Evolutionary conservation across 2,329 filamentous ascomycete genomes (phyloP).

Genomic region (Fusarium pseudonygamai): DNA sequence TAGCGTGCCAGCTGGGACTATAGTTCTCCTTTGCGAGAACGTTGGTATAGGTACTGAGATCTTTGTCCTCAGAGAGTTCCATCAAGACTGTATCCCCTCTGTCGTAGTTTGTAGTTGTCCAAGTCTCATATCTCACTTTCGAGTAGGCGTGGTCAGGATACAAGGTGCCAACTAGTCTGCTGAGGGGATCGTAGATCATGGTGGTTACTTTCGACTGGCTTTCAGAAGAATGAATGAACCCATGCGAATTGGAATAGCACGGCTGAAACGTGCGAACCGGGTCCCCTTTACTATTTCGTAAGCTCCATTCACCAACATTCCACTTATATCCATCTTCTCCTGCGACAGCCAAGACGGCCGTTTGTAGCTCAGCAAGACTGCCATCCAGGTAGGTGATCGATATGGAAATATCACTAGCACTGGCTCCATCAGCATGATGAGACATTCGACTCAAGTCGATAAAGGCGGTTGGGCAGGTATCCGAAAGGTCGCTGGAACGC

Average conservation of each 20-base stretch:
- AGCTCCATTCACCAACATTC: not conserved
- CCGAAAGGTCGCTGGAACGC: no score
- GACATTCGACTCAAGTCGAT: not conserved
- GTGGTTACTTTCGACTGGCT: no score
- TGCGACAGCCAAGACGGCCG: fast-evolving
- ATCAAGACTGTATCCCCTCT: not conserved
- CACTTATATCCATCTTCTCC: not conserved
- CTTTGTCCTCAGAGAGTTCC: not conserved
- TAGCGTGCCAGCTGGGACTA: not conserved
- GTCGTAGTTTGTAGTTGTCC: not conserved
- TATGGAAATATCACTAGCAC: not conserved
- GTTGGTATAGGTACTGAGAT: not conserved
- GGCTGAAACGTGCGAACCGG: not conserved
- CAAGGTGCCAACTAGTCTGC: not conserved
- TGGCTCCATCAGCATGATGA: not conserved
- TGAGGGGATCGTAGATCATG: not conserved
- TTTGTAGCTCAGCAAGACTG: not conserved
- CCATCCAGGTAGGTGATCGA: not conserved
- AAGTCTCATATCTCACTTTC: not conserved
- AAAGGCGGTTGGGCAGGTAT: not conserved
- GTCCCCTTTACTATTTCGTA: not conserved
- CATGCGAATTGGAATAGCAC: not conserved
- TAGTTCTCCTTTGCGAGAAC: not conserved
- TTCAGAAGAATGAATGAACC: not conserved
- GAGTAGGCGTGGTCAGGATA: not conserved